These are phyloP conservation scores for Yamadazyma sp. DNA, from an alignment of 805 yeast genomes.

Conservation along the genomic window DNA sequence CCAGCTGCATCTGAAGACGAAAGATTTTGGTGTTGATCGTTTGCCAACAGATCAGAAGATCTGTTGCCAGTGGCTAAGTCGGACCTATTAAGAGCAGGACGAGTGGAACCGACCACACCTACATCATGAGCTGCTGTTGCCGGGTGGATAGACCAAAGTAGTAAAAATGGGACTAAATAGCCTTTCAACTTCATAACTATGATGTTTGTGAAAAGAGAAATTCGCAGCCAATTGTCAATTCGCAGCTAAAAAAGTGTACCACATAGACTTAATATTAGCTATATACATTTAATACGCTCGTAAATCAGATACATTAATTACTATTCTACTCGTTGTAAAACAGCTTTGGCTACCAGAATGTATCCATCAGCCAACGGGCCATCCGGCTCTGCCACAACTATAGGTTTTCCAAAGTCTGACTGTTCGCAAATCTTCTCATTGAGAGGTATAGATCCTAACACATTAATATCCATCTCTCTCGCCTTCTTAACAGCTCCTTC, in stretches of 20 bases:
- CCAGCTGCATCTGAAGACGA: too few relatives aligned
- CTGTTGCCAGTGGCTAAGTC: too few relatives aligned
- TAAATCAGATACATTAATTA: constrained; percentile 1
- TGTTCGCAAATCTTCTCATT: constrained; percentile 56
- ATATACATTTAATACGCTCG: too few relatives aligned
- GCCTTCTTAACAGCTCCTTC: constrained; percentile 60
- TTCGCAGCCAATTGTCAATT: constrained; percentile 7
- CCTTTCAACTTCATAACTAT: background rate
- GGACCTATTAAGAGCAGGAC: constrained; percentile 5
- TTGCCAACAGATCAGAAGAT: too few relatives aligned
- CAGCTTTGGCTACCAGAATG: constrained; percentile 42
- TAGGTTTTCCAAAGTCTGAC: constrained; percentile 67
- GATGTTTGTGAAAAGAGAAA: constrained; percentile 4
- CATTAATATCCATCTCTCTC: constrained; percentile 42
- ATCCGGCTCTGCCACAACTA: constrained; percentile 46
- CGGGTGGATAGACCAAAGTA: too few relatives aligned
- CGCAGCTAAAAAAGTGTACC: too few relatives aligned
- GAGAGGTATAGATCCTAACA: constrained; percentile 70
- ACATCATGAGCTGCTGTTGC: too few relatives aligned
- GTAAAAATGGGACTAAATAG: too few relatives aligned
- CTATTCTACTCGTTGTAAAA: constrained; percentile 7
- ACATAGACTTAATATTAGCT: too few relatives aligned
- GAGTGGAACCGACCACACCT: constrained; percentile 1
- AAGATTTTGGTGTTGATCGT: too few relatives aligned
- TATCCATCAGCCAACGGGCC: constrained; percentile 44